A percentile compares a stretch with the other conserved stretches of the same genome.
phyloP scores from a whole-genome alignment of 2,329 filamentous ascomycete species.

The Fusarium sp. region DNA sequence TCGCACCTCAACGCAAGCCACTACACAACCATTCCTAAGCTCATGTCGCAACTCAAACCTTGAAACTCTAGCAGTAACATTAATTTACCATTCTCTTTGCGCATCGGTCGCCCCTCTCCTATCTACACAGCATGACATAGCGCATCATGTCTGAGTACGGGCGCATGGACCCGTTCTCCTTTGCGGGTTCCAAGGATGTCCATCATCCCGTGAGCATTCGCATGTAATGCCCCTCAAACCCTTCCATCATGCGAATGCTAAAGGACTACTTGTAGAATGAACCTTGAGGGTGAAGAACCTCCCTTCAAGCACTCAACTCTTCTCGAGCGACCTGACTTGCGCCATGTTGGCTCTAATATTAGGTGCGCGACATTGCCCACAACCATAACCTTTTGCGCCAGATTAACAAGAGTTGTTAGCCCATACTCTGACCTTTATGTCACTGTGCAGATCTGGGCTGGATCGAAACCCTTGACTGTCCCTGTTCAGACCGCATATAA shows the following conservation, averaged over 20 bases:
- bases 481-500: constrained; percentile 94
- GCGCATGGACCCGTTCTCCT: constrained; percentile 94
- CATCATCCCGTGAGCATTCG: constrained; percentile 77
- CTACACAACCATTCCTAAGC: constrained; percentile 4
- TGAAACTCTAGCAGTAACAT: neutral
- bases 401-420: constrained; percentile 59
- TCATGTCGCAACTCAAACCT: constrained; percentile 16
- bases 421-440: constrained; percentile 90
- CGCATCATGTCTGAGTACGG: constrained; percentile 55
- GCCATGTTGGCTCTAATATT: constrained; percentile 88
- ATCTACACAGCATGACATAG: constrained; percentile 46
- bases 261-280: constrained; percentile 55
- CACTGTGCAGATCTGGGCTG: constrained; percentile 93
- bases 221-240: constrained; percentile 59
- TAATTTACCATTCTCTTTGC: neutral
- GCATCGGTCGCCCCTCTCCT: neutral
- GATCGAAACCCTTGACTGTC: constrained; percentile 93
- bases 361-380: constrained; percentile 61
- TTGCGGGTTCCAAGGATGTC: constrained; percentile 88
- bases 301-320: constrained; percentile 72
- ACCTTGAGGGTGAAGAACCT: constrained; percentile 60
- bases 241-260: neutral
- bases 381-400: neutral
- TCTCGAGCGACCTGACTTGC: constrained; percentile 80
- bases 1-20: constrained; percentile 2